Evolutionary conservation across 2,329 filamentous ascomycete species (phyloP), one percentile per base, ranked within the genome.

Genomic region (Colletotrichum zoysiae): DNA sequence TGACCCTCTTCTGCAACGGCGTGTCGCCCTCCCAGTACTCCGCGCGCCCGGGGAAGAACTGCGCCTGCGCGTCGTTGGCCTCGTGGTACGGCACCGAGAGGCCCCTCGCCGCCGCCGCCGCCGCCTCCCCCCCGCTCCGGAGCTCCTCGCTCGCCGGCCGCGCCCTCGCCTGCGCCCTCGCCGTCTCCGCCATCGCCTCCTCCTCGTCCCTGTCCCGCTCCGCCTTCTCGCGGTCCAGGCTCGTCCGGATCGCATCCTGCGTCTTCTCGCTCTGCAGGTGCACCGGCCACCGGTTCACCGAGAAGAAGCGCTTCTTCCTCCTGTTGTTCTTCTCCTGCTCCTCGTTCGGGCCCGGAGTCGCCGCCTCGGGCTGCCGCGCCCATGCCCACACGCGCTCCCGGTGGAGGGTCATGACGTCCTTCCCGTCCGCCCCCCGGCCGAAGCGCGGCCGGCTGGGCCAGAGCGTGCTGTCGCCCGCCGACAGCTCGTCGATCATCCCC

Each of bases 271-370:
- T 77, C 74, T 86, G 83, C 64, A 84, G 76, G 35, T 82, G 75
- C 26, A 83, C 55, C 46, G 86, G 86, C 86, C 86, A 89, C 50
- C 85, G 82, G 75, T 84, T 79, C 56, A 88, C 77, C 73, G 79
- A 77, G 78, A 86, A 88, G 76, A 81, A 88, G 7, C 76, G 73
- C 57, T 74, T 76, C 74, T 55, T 59, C 53, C 20, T 33, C 9
- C 76, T 76, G 26, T 26, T 26, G 26, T 26, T 26, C 26, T n/a
- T 33, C 9, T 76, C 76, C 14, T 76, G 76, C 35, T 9, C 35
- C 35, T 35, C 4, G 30, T 30, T 11, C 35, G 35, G 35, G 35
- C 35, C 35, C 35, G 30, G 3, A 5, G 30, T 30, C 20, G 75
- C 75, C 9, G 78, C 76, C 23, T 56, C 55, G 1, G 76, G 70